Evolutionary conservation across 1,284 basidiomycete species (phyloP), one percentile per base, ranked within the genome.

Genomic region (Ceratobasidium sp.): DNA sequence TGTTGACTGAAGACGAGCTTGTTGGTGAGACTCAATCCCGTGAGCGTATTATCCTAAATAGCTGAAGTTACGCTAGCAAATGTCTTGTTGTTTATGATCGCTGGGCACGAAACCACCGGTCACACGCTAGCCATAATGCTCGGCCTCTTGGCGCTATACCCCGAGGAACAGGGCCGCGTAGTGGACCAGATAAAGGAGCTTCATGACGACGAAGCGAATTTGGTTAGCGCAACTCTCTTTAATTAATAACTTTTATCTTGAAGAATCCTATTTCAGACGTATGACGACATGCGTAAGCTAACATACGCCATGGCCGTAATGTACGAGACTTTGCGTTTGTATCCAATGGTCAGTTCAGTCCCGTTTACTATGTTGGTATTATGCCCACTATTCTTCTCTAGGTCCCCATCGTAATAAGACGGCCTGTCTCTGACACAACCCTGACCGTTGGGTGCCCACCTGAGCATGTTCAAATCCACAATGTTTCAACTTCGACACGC

Each of bases 251-350:
- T 83, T 76, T 26, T 59, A 47, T 6, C 8, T 44, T 50, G 28
- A n/a, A n/a, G 58, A 23, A 43, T 21, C 26, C 18, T 5, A 41
- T 7, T 28, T 14, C 74, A 87, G 87, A 81, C 81, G 1, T 89
- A 88, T 76, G 84, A 86, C 73, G 86, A 89, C 58, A 84, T 87
- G 80, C 77, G 82, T 28, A 74, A 79, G 38, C 80, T 89, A n/a
- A 83, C 81, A 14, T 80, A 83, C 55, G 82, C 82, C 1, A 79
- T 84, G 77, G 85, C 84, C 8, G 85, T 87, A 0, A 81, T 88
- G 73, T 83, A 88, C 77, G 89, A 91, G 79, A 85, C 87, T 0
- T 80, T 91, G 13, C 83, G 89, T 21, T 79, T 89, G 76, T 89
- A 86, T 77, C 87, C 89, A 52, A 83, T 87, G 13, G 88, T 88